phyloP scores from a whole-genome alignment of 129 eudicot species.

The Gnaphalium uliginosum region DNA sequence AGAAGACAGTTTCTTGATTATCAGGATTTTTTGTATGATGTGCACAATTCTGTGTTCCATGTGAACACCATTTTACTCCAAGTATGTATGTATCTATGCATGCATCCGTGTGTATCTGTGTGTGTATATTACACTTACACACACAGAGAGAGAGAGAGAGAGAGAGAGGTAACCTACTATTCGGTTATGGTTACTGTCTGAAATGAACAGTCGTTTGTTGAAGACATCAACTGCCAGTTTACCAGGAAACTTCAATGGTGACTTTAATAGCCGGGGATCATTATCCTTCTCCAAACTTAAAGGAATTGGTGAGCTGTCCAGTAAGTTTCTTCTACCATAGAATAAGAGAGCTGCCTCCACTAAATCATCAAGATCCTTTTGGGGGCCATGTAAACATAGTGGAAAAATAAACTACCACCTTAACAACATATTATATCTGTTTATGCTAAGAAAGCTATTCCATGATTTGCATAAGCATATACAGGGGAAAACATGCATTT shows the following conservation, averaged over 20 bases:
- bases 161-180: slow-evolving; percentile 54
- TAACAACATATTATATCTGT: slow-evolving; percentile 8
- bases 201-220: slow-evolving; percentile 87
- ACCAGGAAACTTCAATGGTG: slow-evolving; percentile 96
- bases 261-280: slow-evolving; percentile 75
- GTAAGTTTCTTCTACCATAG: slow-evolving; percentile 68
- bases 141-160: slow-evolving; percentile 10
- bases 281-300: slow-evolving; percentile 86
- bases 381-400: slow-evolving; percentile 13
- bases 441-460: slow-evolving; percentile 24
- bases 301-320: slow-evolving; percentile 76
- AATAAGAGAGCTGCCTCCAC: slow-evolving; percentile 86
- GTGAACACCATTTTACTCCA: background rate
- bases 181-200: slow-evolving; percentile 98
- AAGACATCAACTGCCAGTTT: slow-evolving; percentile 86
- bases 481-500: background rate
- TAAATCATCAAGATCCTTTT: slow-evolving; percentile 88
- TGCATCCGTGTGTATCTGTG: background rate
- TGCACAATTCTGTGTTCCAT: background rate
- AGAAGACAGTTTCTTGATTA: background rate
- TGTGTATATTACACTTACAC: background rate
- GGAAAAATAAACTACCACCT: slow-evolving; percentile 18
- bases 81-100: background rate
- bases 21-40: background rate
- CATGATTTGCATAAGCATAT: slow-evolving; percentile 10